These are phyloP conservation scores for Arabidopsis lyrata DNA, from an alignment of 441 rosid genomes.

Conservation along the genomic window DNA sequence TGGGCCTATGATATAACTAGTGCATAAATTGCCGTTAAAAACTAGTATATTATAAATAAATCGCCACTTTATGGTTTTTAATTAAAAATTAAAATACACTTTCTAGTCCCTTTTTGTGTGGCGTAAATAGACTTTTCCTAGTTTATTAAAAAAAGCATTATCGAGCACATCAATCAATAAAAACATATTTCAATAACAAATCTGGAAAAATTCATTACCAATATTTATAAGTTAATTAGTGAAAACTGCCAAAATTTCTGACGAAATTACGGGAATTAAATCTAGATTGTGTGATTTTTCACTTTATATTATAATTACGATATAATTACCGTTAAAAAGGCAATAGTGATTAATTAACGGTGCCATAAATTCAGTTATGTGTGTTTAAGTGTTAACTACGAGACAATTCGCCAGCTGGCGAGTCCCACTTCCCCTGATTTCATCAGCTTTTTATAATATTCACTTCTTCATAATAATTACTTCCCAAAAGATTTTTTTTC, in stretches of 20 bases:
- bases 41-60: slow-evolving; percentile 6
- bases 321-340: slow-evolving; percentile 20
- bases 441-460: slow-evolving; percentile 37
- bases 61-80: neutral
- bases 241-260: slow-evolving; percentile 2
- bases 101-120: slow-evolving; percentile 15
- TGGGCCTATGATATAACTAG: slow-evolving; percentile 13
- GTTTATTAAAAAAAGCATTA: slow-evolving; percentile 1
- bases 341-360: slow-evolving; percentile 21
- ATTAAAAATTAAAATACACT: slow-evolving; percentile 7
- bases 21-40: slow-evolving; percentile 8
- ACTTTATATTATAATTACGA: neutral
- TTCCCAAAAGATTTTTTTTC: neutral
- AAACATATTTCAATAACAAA: slow-evolving; percentile 2
- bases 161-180: slow-evolving; percentile 35
- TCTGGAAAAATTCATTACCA: neutral
- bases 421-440: slow-evolving; percentile 54
- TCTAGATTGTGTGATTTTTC: neutral
- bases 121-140: slow-evolving; percentile 30
- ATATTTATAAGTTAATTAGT: neutral
- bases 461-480: slow-evolving; percentile 3
- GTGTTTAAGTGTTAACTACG: slow-evolving; percentile 37
- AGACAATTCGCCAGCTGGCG: slow-evolving; percentile 48
- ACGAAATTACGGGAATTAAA: slow-evolving; percentile 15
- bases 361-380: slow-evolving; percentile 46